Evolutionary conservation across 2,329 filamentous ascomycete genomes (phyloP), one percentile per base, ranked within the genome.

Genomic region (Didymella keratinophila): DNA sequence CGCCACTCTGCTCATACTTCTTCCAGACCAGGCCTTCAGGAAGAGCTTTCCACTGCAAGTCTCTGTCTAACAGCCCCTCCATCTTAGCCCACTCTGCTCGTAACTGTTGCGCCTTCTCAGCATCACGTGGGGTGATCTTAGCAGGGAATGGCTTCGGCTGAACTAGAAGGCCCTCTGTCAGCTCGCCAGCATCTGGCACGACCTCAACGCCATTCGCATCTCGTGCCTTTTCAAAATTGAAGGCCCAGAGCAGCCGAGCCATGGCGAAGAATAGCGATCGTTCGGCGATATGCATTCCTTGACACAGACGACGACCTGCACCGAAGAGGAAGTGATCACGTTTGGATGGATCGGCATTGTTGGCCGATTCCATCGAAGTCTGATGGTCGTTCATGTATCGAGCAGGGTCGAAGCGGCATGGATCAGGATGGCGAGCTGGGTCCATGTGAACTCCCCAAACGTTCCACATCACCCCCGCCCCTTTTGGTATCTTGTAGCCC

Each of bases 391-490:
- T 21, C 3, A 44, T n/a, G 52, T 66, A 82, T 2, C 80, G 73
- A 2, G 73, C 73, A 0, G 82, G 81, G 48, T 82, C 65, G 61
- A 84, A 84, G 2, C 49, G 61, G 2, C 74, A 65, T 0, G 82
- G 82, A 20, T 82, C 69, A 0, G 75, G 62, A 61, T 79, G 75
- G 2, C 79, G 74, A 1, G 71, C 62, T 2, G 77, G 73, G 58
- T 86, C 82, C 67, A 61, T 69, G 5, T 67, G 62, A 2, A 61
- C 42, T 11, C 32, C 46, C 76, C 76, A 80, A 0, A 72, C 70
- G 43, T 79, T 78, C 37, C 44, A 56, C 43, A 75, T 52, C n/a
- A 78, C 60, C 12, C 70, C 66, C 0, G 76, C 71, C 1, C 72
- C 75, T 51, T 76, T 76, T 0, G 78, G 78, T 12, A 80, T 74